These are phyloP conservation scores for Calonectria montana DNA, from an alignment of 2,329 filamentous ascomycete species.

Conservation along the genomic window DNA sequence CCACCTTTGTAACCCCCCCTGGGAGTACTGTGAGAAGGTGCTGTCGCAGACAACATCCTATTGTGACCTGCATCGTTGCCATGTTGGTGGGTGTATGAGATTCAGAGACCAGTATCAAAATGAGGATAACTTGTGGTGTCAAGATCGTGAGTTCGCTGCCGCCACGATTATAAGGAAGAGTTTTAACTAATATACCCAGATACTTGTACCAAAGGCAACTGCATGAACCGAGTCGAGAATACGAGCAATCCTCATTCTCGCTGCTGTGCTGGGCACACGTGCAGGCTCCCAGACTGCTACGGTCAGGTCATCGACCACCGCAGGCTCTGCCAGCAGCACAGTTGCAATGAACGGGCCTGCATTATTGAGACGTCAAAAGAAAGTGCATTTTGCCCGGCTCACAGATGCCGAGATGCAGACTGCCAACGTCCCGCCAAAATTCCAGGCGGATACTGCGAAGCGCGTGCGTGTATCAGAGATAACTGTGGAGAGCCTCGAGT, in stretches of 20 bases:
- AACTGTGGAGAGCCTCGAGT: not conserved
- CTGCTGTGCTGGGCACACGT: constrained; percentile 26
- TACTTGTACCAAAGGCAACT: constrained; percentile 19
- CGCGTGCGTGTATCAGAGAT: constrained; percentile 4
- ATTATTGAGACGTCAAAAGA: not conserved
- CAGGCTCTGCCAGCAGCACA: constrained; percentile 12
- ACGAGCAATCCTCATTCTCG: constrained; percentile 1
- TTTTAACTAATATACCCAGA: constrained; percentile 27
- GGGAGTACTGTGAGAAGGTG: constrained; percentile 16
- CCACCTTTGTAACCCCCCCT: constrained; percentile 14
- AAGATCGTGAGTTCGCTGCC: constrained; percentile 21
- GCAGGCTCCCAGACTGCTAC: constrained; percentile 5
- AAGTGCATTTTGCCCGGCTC: not conserved
- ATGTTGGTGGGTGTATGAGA: not conserved
- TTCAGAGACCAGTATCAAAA: constrained; percentile 11
- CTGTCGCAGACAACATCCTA: constrained; percentile 5
- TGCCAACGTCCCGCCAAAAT: constrained; percentile 17
- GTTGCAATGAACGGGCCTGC: constrained; percentile 9
- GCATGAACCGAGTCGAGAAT: not conserved
- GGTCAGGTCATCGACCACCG: not conserved
- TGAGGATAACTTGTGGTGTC: constrained; percentile 20
- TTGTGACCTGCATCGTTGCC: constrained; percentile 28
- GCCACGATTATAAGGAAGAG: no score
- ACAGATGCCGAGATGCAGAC: constrained; percentile 1
- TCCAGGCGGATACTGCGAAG: constrained; percentile 12